Evolutionary conservation across 2,329 filamentous ascomycete species (phyloP), one percentile per base, ranked within the genome.

Genomic region (Fusarium mangiferae): DNA sequence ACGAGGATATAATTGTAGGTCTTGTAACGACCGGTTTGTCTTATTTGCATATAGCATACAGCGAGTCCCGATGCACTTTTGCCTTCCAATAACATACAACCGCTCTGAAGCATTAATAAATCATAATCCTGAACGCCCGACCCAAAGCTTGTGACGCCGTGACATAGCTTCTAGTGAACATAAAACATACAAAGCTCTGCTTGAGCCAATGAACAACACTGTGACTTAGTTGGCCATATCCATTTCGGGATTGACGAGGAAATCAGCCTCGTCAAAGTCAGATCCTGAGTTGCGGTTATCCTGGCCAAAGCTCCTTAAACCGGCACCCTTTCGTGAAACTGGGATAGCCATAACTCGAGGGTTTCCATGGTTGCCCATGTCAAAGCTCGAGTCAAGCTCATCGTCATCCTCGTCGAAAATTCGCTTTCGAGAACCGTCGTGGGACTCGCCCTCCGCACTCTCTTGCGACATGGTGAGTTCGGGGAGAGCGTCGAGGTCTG

Each of bases 201-300:
- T 17, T 14, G 38, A 45, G 36, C 48, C 24, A 42, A 41, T 49
- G 20, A 11, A 39, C 22, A 41, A 62, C 9, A 44, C 18, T 18
- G 26, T 39, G 45, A 38, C 39, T 65, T 67, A 75, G 44, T 75
- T 70, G 22, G 66, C 63, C 44, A 77, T 72, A 10, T 82, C 80
- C 83, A 88, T 85, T 18, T 87, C 84, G 52, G 84, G 80, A 33
- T 84, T 83, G 63, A 90, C 89, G 60, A 92, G 80, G 68, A 94
- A 94, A 2, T 88, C 86, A 0, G 92, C 92, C 66, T 94, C 92
- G 65, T 88, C 90, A 79, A 94, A 94, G 79, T 94, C 91, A 24
- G 82, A 81, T 46, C 83, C 83, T 1, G 82, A 74, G 9, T 80
- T 80, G 72, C 82, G 81, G 72, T 88, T 89, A 77, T 89, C 87